phyloP scores from a whole-genome alignment of 1,139 yeast species.

The Pichia sp. region DNA sequence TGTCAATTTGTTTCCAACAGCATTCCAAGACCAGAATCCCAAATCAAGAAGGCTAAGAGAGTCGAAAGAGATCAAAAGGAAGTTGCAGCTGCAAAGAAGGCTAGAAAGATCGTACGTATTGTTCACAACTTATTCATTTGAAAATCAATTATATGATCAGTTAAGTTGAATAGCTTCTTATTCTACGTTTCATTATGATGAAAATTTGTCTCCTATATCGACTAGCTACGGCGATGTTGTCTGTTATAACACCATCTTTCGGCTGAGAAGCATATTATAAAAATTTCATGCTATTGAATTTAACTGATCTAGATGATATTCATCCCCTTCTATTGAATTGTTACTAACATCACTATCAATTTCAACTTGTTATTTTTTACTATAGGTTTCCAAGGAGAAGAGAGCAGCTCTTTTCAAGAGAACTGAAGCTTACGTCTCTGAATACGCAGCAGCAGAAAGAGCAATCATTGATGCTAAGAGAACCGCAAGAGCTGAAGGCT shows the following conservation, averaged over 20 bases:
- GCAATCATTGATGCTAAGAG: slow-evolving; percentile 89
- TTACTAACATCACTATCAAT: slow-evolving; percentile 7
- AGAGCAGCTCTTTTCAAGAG: slow-evolving; percentile 94
- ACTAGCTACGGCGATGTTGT: slow-evolving; percentile 91
- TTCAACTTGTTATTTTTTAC: slow-evolving; percentile 7
- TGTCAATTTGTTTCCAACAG: slow-evolving; percentile 27
- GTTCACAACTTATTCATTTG: background rate
- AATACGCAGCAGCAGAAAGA: slow-evolving; percentile 93
- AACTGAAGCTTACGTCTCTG: slow-evolving; percentile 97
- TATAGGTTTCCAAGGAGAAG: slow-evolving; percentile 79
- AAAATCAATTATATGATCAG: background rate
- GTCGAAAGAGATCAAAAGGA: slow-evolving; percentile 80
- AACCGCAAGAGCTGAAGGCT: slow-evolving; percentile 93
- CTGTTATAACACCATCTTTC: slow-evolving; percentile 98
- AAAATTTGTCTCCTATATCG: slow-evolving; percentile 41
- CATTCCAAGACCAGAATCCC: slow-evolving; percentile 73
- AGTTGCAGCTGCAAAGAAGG: slow-evolving; percentile 82
- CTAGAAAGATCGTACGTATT: slow-evolving; percentile 83
- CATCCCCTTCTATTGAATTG: background rate
- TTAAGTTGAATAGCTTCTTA: background rate
- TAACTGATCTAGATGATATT: background rate
- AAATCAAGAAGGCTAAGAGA: slow-evolving; percentile 91
- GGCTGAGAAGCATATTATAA: slow-evolving; percentile 54
- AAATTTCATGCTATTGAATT: background rate
- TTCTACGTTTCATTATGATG: slow-evolving; percentile 41